These are phyloP conservation scores for Aegle marmelos DNA, from an alignment of 345 rosid species.

Conservation along the genomic window DNA sequence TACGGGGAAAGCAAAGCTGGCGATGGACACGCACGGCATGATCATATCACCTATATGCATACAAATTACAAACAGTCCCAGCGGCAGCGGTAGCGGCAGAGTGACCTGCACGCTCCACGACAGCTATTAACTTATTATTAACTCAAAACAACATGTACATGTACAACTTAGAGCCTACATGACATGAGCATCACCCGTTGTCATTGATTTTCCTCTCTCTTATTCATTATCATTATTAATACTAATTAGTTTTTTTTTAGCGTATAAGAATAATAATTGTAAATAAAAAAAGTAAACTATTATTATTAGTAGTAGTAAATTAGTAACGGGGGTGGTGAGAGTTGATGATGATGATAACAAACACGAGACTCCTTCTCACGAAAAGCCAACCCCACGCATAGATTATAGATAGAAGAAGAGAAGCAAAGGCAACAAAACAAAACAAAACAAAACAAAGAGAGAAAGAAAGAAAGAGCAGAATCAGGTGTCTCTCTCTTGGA, in stretches of 20 bases:
- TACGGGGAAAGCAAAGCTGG: slow-evolving; percentile 13
- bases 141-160: background rate
- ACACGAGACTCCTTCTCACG: slow-evolving; percentile 31
- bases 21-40: slow-evolving; percentile 21
- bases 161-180: background rate
- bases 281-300: background rate
- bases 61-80: slow-evolving; percentile 23
- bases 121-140: background rate
- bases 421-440: slow-evolving; percentile 12
- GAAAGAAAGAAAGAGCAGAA: slow-evolving; percentile 24
- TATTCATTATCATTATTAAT: too few relatives aligned
- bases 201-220: too few relatives aligned
- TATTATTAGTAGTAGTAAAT: slow-evolving; percentile 2
- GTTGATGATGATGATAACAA: slow-evolving; percentile 12
- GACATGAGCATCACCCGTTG: too few relatives aligned
- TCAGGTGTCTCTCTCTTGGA: slow-evolving; percentile 39
- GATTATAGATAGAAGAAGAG: slow-evolving; percentile 15
- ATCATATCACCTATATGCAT: background rate
- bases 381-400: slow-evolving; percentile 34
- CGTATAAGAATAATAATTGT: background rate
- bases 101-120: slow-evolving; percentile 16
- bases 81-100: slow-evolving; percentile 30
- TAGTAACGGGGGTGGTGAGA: background rate
- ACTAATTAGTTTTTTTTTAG: too few relatives aligned
- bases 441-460: too few relatives aligned